A percentile compares a stretch with the other conserved stretches of the same genome.
These are phyloP conservation scores for Zostera marina DNA, from an alignment of 116 monocot genomes.

Conservation along the genomic window DNA sequence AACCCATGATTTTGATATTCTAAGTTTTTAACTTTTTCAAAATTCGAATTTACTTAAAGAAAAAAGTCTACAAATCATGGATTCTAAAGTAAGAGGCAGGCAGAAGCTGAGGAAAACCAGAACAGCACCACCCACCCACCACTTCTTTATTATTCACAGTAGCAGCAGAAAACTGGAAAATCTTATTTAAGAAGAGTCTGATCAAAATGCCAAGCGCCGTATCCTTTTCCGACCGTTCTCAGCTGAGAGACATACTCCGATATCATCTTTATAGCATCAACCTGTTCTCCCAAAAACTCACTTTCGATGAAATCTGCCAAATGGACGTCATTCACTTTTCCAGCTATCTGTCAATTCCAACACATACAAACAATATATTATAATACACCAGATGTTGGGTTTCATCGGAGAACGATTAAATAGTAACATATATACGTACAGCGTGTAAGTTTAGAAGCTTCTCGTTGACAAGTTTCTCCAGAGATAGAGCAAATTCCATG, in stretches of 20 bases:
- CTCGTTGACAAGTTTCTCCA: constrained; percentile 71
- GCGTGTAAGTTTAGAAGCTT: constrained; percentile 57
- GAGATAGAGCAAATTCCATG: constrained; percentile 71
- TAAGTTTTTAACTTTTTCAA: no score
- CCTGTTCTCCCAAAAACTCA: constrained; percentile 60
- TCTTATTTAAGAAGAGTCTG: constrained; percentile 1
- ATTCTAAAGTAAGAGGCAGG: no score
- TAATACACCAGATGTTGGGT: not conserved
- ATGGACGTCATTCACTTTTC: constrained; percentile 38
- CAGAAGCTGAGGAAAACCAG: no score
- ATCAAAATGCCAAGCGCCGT: constrained; percentile 22
- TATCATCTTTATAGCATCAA: constrained; percentile 74
- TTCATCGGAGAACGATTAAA: not conserved
- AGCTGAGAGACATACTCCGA: constrained; percentile 86
- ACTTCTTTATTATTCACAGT: no score
- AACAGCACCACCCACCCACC: no score
- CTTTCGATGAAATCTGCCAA: constrained; percentile 57
- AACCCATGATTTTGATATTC: no score
- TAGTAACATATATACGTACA: constrained; percentile 28
- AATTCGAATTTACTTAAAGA: no score
- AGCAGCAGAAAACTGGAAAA: not conserved
- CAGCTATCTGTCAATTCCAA: constrained; percentile 35
- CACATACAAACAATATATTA: no score
- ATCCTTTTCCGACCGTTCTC: constrained; percentile 84
- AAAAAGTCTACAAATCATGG: no score